These are phyloP conservation scores for Didymella arachidicola DNA, from an alignment of 2,329 filamentous ascomycete species.

Conservation along the genomic window DNA sequence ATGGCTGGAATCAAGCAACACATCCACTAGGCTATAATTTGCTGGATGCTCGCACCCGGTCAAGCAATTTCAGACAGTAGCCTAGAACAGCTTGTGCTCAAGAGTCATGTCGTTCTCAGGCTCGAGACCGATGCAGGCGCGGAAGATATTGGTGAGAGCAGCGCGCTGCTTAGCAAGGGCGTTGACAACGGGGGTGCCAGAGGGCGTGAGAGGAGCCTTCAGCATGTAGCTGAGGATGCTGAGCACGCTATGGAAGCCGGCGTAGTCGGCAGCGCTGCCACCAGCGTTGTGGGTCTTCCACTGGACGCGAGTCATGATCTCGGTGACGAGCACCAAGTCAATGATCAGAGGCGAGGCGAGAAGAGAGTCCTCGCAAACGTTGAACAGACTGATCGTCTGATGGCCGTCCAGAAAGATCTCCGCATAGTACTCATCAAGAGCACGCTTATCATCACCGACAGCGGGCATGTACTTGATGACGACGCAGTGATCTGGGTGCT, in stretches of 20 bases:
- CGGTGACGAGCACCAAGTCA: slow-evolving; percentile 88
- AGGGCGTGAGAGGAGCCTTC: slow-evolving; percentile 88
- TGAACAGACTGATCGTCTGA: slow-evolving; percentile 98
- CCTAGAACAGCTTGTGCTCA: slow-evolving; percentile 90
- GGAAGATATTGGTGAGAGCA: slow-evolving; percentile 97
- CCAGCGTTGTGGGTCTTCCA: slow-evolving; percentile 73
- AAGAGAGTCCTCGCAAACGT: slow-evolving; percentile 98
- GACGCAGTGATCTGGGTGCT: slow-evolving; percentile 97
- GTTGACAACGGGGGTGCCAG: slow-evolving; percentile 95
- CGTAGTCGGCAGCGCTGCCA: slow-evolving; percentile 71
- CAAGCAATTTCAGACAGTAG: not conserved
- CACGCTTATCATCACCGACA: slow-evolving; percentile 98
- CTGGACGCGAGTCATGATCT: slow-evolving; percentile 98
- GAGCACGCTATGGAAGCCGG: slow-evolving; percentile 95
- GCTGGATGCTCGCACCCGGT: not conserved
- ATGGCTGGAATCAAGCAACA: slow-evolving; percentile 1
- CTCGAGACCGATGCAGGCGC: slow-evolving; percentile 93
- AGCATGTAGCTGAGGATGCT: slow-evolving; percentile 99
- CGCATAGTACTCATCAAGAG: slow-evolving; percentile 97
- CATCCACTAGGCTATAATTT: not conserved
- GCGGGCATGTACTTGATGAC: slow-evolving; percentile 99
- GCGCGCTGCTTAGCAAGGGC: slow-evolving; percentile 94
- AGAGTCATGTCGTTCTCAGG: slow-evolving; percentile 99
- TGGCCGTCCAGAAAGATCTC: slow-evolving; percentile 99
- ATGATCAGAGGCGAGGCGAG: slow-evolving; percentile 97